Percentiles rank a stretch among this genome's conserved stretches.
These are phyloP conservation scores for Zygosaccharomyces sapae DNA, from an alignment of 1,139 yeast genomes.

Conservation along the genomic window DNA sequence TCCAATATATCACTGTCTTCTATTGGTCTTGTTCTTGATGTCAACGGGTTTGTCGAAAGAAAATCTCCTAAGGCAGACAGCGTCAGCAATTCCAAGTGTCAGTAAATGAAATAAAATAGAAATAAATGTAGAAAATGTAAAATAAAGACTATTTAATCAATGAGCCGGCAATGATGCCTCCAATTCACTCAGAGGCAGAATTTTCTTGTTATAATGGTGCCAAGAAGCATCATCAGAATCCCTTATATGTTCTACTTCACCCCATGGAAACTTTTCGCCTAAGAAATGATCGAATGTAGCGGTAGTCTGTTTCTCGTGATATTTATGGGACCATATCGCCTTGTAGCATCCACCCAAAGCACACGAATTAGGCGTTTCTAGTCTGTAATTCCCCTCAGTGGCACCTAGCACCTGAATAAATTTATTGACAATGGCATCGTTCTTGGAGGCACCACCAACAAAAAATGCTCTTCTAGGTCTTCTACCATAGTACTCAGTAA, in stretches of 20 bases:
- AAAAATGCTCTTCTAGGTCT: constrained; percentile 70
- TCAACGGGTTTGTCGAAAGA: constrained; percentile 3
- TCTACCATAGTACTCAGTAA: constrained; percentile 28
- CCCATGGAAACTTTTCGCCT: constrained; percentile 45
- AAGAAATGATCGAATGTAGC: constrained; percentile 40
- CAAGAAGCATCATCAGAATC: constrained; percentile 31
- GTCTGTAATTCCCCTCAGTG: constrained; percentile 58
- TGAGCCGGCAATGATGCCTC: constrained; percentile 24
- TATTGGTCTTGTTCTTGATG: background rate
- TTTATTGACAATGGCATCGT: constrained; percentile 59
- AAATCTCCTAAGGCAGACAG: constrained; percentile 6
- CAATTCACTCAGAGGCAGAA: constrained; percentile 35
- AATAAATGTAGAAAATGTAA: background rate
- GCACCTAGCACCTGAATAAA: constrained; percentile 71
- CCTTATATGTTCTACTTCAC: constrained; percentile 43
- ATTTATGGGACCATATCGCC: constrained; percentile 63
- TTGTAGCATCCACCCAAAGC: constrained; percentile 93
- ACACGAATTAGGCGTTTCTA: constrained; percentile 84
- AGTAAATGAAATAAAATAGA: background rate
- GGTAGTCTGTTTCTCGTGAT: constrained; percentile 15
- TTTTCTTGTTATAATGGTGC: constrained; percentile 35
- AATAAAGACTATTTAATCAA: background rate
- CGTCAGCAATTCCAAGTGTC: constrained; percentile 1
- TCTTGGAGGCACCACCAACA: constrained; percentile 87
- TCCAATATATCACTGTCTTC: background rate